These are phyloP conservation scores for Trametopsis cervina DNA, from an alignment of 768 basidiomycete species.

Conservation along the genomic window DNA sequence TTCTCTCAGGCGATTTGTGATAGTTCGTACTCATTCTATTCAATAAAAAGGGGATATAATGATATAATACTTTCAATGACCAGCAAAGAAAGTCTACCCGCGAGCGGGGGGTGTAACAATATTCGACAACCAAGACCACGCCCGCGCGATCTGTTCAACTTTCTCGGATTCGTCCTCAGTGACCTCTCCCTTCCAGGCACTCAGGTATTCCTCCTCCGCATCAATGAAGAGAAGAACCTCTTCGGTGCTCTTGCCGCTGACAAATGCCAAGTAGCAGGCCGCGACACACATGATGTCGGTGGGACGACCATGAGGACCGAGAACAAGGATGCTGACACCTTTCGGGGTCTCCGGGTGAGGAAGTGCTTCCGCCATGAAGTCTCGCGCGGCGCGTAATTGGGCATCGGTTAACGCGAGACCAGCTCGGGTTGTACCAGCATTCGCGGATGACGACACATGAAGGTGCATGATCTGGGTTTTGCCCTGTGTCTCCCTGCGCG, in stretches of 20 bases:
- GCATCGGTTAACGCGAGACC: conserved; percentile 23
- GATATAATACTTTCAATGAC: neutral
- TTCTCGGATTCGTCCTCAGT: conserved; percentile 21
- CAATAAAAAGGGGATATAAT: neutral
- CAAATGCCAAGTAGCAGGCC: conserved; percentile 24
- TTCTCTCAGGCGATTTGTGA: neutral
- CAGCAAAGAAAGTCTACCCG: neutral
- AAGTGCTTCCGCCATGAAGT: conserved; percentile 35
- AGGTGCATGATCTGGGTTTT: conserved; percentile 11
- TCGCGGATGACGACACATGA: conserved; percentile 16
- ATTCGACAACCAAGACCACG: conserved; percentile 18
- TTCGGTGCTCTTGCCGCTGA: conserved; percentile 16
- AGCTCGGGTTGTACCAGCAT: conserved; percentile 7
- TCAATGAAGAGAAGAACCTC: conserved; percentile 19
- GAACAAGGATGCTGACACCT: conserved; percentile 21
- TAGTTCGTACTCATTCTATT: neutral
- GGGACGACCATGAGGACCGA: conserved; percentile 22
- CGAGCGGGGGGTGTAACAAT: neutral
- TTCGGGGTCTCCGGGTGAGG: conserved; percentile 21
- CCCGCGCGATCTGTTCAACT: conserved; percentile 20
- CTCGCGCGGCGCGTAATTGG: conserved; percentile 35
- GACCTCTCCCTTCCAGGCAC: conserved; percentile 26
- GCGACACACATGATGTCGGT: conserved; percentile 25
- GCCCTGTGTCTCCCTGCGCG: conserved; percentile 2
- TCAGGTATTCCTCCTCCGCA: conserved; percentile 19